phyloP scores from a whole-genome alignment of 2,329 filamentous ascomycete genomes.

The Pestalotiopsis sp. region DNA sequence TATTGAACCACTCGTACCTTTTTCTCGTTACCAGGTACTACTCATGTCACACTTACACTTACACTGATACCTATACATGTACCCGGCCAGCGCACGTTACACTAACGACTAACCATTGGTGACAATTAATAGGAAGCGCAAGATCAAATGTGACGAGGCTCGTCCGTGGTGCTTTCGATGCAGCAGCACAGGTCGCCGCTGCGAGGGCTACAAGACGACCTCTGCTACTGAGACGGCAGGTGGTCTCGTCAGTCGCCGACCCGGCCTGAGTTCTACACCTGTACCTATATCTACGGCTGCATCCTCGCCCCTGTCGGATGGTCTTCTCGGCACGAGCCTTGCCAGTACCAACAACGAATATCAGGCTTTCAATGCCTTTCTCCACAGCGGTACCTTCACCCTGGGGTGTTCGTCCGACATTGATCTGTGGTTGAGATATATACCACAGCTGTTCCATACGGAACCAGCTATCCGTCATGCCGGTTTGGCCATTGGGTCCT shows the following conservation, averaged over 20 bases:
- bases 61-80: background rate
- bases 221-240: background rate
- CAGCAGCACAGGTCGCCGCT: constrained; percentile 29
- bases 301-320: constrained; percentile 18
- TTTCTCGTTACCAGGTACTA: too few species aligned
- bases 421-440: constrained; percentile 43
- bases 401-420: constrained; percentile 37
- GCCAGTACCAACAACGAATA: constrained; percentile 22
- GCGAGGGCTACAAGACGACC: constrained; percentile 30
- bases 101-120: background rate
- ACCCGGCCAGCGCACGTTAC: background rate
- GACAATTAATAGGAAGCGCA: background rate
- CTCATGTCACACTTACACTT: background rate
- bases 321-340: constrained; percentile 18
- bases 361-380: constrained; percentile 40
- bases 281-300: constrained; percentile 38
- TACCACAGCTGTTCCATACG: constrained; percentile 37
- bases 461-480: constrained; percentile 41
- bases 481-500: constrained; percentile 34
- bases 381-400: constrained; percentile 36
- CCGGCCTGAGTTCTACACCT: constrained; percentile 2
- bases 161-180: constrained; percentile 20
- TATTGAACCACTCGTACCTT: too few species aligned
- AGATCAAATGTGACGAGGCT: constrained; percentile 9
- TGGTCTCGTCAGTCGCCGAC: constrained; percentile 15